Evolutionary conservation across 345 rosid genomes (phyloP), one percentile per base, ranked within the genome.

Genomic region (Salix exigua): DNA sequence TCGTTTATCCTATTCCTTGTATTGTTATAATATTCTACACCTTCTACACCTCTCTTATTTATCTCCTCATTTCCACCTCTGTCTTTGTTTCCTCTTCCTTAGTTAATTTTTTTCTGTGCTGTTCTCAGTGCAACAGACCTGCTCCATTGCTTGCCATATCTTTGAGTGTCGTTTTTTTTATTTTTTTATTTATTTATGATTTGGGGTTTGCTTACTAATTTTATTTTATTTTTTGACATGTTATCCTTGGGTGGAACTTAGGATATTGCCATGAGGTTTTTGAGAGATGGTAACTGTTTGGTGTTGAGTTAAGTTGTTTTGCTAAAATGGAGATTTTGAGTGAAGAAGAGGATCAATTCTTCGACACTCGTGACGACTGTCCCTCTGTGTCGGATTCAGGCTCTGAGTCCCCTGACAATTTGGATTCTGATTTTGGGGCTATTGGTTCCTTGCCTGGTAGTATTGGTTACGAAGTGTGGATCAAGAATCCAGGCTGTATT

Each of bases 181-280:
- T n/a, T n/a, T n/a, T n/a, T n/a, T n/a, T n/a, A n/a, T n/a, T n/a
- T n/a, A n/a, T 72, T 78, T 78, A 8, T 42, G 80, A 75, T 75
- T 83, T 69, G 67, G 60, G 77, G 72, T 73, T 66, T 73, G 64
- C 40, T 75, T 66, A 17, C 19, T n/a, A 31, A 63, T 17, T 53
- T n/a, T 60, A 7, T 35, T 42, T 48, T 35, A 66, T 55, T 4
- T 68, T 51, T 64, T 14, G 26, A 6, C 25, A 37, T 71, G 46
- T 55, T 25, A 38, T 61, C 55, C 7, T 60, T 73, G 71, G 70
- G 75, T 80, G 74, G 77, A 42, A 70, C 62, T 76, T 62, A 73
- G 82, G 80, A 48, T 68, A 60, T 69, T 82, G 70, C 73, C 76
- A 68, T 5, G 72, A 78, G 85, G 73, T 63, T 79, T 79, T 46